A percentile compares a stretch with the other conserved stretches of the same genome.
Evolutionary conservation across 495 filamentous ascomycete genomes (phyloP).

Genomic region (Terfezia boudieri): DNA sequence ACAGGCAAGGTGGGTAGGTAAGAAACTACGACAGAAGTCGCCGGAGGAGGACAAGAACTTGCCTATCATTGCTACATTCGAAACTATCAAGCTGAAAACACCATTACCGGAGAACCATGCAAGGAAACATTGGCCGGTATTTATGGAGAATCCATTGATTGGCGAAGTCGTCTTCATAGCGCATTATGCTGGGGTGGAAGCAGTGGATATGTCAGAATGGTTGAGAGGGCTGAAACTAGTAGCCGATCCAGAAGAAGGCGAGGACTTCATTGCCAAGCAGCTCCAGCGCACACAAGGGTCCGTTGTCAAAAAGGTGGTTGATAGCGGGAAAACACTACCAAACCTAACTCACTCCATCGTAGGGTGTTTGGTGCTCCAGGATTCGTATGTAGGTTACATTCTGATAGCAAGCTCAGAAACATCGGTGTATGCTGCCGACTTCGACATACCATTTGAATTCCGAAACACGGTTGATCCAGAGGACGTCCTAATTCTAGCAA

Average conservation of each 20-base stretch:
- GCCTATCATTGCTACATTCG: conserved; percentile 14
- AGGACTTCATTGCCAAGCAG: conserved; percentile 6
- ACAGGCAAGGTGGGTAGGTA: conserved; percentile 14
- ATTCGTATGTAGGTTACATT: conserved; percentile 17
- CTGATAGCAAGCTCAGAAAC: conserved; percentile 9
- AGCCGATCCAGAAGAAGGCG: conserved; percentile 13
- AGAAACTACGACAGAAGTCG: conserved; percentile 5
- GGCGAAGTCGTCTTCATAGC: conserved; percentile 16
- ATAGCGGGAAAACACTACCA: conserved; percentile 6
- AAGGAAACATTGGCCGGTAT: conserved; percentile 13
- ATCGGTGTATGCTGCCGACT: conserved; percentile 9
- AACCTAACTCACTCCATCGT: conserved; percentile 2
- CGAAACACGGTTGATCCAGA: too few relatives aligned
- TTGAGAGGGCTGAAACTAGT: conserved; percentile 6
- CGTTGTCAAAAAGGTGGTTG: conserved; percentile 7
- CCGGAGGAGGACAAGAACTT: conserved; percentile 1
- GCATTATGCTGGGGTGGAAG: conserved; percentile 10
- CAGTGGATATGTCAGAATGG: conserved; percentile 18
- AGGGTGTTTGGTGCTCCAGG: conserved; percentile 13
- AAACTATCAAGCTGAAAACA: conserved; percentile 13
- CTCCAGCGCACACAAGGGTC: conserved; percentile 6
- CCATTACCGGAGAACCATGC: neutral
- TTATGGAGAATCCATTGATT: conserved; percentile 8
- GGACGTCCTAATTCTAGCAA: neutral
- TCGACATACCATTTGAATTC: conserved; percentile 11